A percentile compares a stretch with the other conserved stretches of the same genome.
These are phyloP conservation scores for Catharanthus roseus DNA, from an alignment of 257 asterid genomes.

Conservation along the genomic window DNA sequence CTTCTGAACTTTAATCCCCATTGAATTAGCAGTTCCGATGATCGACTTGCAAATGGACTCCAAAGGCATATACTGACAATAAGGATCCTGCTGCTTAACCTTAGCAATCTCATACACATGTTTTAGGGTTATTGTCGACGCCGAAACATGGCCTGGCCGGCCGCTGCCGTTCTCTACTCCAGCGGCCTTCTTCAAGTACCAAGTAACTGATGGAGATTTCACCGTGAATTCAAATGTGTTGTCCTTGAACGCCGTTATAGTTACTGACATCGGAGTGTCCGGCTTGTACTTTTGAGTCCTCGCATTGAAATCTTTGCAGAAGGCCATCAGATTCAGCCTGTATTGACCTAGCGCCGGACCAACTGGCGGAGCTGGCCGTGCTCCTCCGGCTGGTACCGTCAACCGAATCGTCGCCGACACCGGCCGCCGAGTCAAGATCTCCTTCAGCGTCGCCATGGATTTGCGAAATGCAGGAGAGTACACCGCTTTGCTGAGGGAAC, in stretches of 20 bases:
- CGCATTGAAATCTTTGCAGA: conserved; percentile 87
- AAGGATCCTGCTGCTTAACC: conserved; percentile 78
- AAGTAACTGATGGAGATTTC: conserved; percentile 71
- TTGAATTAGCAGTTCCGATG: conserved; percentile 77
- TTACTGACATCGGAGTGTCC: conserved; percentile 79
- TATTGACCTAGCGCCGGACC: conserved; percentile 88
- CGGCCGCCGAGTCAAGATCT: conserved; percentile 79
- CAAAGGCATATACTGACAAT: conserved; percentile 69
- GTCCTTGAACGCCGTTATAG: conserved; percentile 68
- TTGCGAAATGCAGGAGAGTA: not conserved
- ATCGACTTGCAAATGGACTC: conserved; percentile 73
- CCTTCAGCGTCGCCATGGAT: conserved; percentile 69
- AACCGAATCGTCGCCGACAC: conserved; percentile 84
- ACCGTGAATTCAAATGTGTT: conserved; percentile 79
- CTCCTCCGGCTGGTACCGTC: conserved; percentile 82
- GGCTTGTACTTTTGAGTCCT: conserved; percentile 83
- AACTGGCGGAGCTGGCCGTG: conserved; percentile 84
- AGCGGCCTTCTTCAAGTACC: conserved; percentile 90
- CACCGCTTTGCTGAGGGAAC: too few species aligned
- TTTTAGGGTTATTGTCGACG: conserved; percentile 54
- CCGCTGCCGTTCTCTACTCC: conserved; percentile 74
- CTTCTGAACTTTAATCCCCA: conserved; percentile 77
- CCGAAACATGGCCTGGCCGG: conserved; percentile 70
- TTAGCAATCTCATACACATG: conserved; percentile 91
- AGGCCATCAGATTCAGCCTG: conserved; percentile 82